Base-by-base conservation (phyloP, 2,329 filamentous ascomycete species). In the Daldinia eschscholtzii region DNA sequence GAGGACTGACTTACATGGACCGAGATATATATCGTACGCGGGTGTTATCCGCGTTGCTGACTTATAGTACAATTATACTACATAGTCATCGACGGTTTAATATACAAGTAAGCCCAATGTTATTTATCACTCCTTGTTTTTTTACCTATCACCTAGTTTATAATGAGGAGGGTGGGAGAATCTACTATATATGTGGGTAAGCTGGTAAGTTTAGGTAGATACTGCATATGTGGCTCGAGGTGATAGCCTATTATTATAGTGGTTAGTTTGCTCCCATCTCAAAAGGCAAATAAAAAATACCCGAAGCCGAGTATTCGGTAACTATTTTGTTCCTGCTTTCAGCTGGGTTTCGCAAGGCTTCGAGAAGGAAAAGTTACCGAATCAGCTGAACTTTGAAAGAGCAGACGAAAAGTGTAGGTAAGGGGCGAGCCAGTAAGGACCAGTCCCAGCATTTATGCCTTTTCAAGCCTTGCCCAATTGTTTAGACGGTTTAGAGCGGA, bases 271-370 rank as follows among this genome's bases (percentile, higher is more conserved):
- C 56, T 69, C 48, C 15, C 30, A 20, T 44, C 46, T 52, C 30
- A 57, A 10, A 37, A 64, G 52, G 63, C 62, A 64, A 65, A 64
- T 64, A 62, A 62, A 61, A 69, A 67, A 71, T 57, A 7, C 26
- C 65, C 68, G 68, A 68, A n/a, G 62, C 61, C 63, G 57, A 62
- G 44, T 60, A 64, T 48, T 56, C 59, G 69, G 63, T 59, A 64
- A 23, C 46, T 28, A 41, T 55, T 42, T 39, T 48, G 23, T 59
- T 57, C 53, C 42, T 30, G 53, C 65, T 68, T 71, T 71, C 69
- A 71, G 69, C 69, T 71, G 52, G 60, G 63, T 61, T 57, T 62
- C 55, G 57, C 28, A 46, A 69, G 69, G 69, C 69, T 71, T 66
- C 39, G 33, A 56, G 35, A 63, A 53, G 18, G 28, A 55, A 63